A percentile compares a stretch with the other conserved stretches of the same genome.
These are phyloP conservation scores for Aspergillus pseudonomiae DNA, from an alignment of 2,329 filamentous ascomycete genomes.

Conservation along the genomic window DNA sequence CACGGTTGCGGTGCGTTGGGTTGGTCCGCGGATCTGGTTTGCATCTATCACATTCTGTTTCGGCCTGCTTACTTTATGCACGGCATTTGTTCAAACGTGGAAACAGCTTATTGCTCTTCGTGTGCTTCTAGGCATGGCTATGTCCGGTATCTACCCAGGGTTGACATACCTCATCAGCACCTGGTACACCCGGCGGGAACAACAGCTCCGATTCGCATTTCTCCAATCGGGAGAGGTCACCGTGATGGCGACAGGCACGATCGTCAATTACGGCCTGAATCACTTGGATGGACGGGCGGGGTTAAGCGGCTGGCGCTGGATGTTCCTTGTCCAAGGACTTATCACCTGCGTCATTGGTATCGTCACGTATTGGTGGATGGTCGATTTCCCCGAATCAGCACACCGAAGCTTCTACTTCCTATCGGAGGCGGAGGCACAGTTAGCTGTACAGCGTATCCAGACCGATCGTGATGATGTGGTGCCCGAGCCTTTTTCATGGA, in stretches of 20 bases:
- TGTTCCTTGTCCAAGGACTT: constrained; percentile 68
- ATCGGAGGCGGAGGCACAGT: constrained; percentile 55
- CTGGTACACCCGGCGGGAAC: constrained; percentile 67
- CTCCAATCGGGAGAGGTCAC: constrained; percentile 67
- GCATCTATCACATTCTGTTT: constrained; percentile 62
- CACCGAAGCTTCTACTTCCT: constrained; percentile 62
- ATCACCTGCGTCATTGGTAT: constrained; percentile 63
- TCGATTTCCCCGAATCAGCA: constrained; percentile 68
- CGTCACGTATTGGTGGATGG: constrained; percentile 69
- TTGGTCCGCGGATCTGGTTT: constrained; percentile 68
- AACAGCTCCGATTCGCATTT: constrained; percentile 67
- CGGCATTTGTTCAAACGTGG: constrained; percentile 69
- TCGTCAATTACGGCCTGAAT: constrained; percentile 72
- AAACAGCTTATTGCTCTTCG: constrained; percentile 69
- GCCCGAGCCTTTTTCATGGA: constrained; percentile 59
- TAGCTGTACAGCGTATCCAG: constrained; percentile 62
- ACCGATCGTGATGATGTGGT: constrained; percentile 63
- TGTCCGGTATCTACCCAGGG: constrained; percentile 53
- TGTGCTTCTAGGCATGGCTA: constrained; percentile 66
- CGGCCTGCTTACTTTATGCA: constrained; percentile 68
- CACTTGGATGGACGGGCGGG: constrained; percentile 59
- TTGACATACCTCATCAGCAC: constrained; percentile 53
- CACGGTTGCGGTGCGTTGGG: constrained; percentile 66
- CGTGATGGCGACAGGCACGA: constrained; percentile 66
- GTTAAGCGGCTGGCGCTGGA: constrained; percentile 68